A percentile compares a stretch with the other conserved stretches of the same genome.
Conservation (phyloP, 192 early-diverging fungal species). For the Coemansia sp. region DNA sequence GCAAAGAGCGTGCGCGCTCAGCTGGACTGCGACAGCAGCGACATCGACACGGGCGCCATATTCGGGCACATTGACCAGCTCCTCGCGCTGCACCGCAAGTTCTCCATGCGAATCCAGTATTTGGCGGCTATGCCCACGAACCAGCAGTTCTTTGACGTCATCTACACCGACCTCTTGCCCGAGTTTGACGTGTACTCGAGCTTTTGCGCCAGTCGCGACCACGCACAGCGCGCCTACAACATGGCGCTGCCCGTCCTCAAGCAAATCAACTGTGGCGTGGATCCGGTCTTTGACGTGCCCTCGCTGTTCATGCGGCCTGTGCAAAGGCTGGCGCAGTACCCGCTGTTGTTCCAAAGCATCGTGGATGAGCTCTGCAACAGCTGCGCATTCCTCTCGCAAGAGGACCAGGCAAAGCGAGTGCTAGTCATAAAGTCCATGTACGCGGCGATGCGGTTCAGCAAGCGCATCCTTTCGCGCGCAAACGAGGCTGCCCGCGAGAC, state of each 20-base stretch:
- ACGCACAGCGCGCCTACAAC: constrained; percentile 18
- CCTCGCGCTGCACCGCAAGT: constrained; percentile 34
- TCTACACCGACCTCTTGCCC: constrained; percentile 16
- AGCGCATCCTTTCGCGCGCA: constrained; percentile 37
- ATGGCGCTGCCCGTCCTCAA: constrained; percentile 18
- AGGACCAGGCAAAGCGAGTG: constrained; percentile 13
- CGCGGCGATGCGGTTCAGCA: constrained; percentile 39
- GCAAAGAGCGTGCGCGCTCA: constrained; percentile 21
- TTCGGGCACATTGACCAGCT: constrained; percentile 31
- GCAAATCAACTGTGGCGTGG: constrained; percentile 17
- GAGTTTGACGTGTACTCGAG: constrained; percentile 39
- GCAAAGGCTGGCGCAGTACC: constrained; percentile 55
- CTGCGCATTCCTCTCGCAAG: not conserved
- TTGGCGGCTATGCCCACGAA: constrained; percentile 32
- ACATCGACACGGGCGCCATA: constrained; percentile 22
- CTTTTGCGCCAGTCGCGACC: constrained; percentile 45
- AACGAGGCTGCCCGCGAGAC: constrained; percentile 53
- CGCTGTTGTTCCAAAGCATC: constrained; percentile 48
- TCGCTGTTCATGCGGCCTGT: constrained; percentile 51
- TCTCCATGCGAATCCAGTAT: constrained; percentile 53
- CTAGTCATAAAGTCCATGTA: constrained; percentile 28
- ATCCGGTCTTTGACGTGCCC: constrained; percentile 36
- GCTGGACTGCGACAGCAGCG: constrained; percentile 9
- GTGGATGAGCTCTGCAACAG: constrained; percentile 29
- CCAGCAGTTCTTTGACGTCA: constrained; percentile 32